Base-by-base conservation (phyloP, 257 asterid species). In the Verbascum thapsus region DNA sequence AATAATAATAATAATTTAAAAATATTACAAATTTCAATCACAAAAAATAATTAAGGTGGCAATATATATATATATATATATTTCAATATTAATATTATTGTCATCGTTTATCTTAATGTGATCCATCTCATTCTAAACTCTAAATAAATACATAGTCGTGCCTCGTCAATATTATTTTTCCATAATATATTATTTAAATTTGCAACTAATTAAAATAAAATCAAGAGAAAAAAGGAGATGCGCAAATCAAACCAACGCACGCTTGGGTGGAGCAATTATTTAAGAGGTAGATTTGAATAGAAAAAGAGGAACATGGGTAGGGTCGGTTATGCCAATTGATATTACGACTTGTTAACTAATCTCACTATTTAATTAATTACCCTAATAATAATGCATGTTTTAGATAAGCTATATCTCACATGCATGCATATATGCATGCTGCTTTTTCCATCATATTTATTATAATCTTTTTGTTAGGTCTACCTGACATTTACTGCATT, bases 231-330 rank as follows among this genome's bases (percentile, higher is more conserved):
- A 37, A 56, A 38, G 15, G 2, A 34, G 40, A 12, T 32, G 2
- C 32, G 60, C 19, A 53, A 7, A 56, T 56, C 32, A 18, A 56
- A n/a, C n/a, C n/a, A 56, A 38, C 32, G 59, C 59, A 53, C 59
- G 42, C 59, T 30, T 53, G 43, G 43, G 7, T 30, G 39, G 18
- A 42, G 13, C 16, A 19, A 3, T 50, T 18, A 7, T 9, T 48
- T 1, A 10, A 48, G 22, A 32, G 59, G 17, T 26, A 26, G 37
- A 4, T 3, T 6, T 49, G 44, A 55, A 56, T 45, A 47, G 41
- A 8, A 32, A 35, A 47, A 66, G 72, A 67, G 58, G 72, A 52
- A 68, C 74, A 52, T 69, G 68, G 48, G 74, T 69, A 60, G 74
- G 74, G 68, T 41, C 62, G 0, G 49, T 40, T 51, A 20, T 61